Conservation (phyloP, 2,329 filamentous ascomycete genomes). For the Ophiostoma triangulosporum region DNA sequence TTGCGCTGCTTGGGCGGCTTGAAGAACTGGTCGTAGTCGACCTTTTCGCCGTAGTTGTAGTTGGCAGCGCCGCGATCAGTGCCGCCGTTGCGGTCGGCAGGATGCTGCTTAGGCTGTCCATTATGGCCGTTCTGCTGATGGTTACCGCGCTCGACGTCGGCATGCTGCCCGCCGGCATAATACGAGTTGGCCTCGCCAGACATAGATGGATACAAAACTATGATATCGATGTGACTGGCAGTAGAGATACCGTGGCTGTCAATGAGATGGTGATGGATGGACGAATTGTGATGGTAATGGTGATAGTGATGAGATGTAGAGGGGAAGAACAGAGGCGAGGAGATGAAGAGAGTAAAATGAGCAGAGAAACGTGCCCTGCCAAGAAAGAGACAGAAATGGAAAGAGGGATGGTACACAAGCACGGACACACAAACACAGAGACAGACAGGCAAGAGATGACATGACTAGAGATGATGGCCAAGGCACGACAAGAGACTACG, state of each 20-base stretch:
- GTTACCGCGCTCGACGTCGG: neutral
- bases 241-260: neutral
- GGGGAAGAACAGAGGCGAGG: neutral
- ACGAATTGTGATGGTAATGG: neutral
- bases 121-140: neutral
- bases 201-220: neutral
- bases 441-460: neutral
- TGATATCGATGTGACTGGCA: neutral
- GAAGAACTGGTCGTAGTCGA: conserved; percentile 65
- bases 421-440: neutral
- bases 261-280: too few relatives aligned
- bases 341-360: neutral
- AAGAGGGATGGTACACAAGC: neutral
- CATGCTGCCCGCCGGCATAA: conserved; percentile 5
- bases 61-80: neutral
- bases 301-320: neutral
- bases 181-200: conserved; percentile 10
- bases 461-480: neutral
- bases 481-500: neutral
- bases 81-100: neutral
- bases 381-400: neutral
- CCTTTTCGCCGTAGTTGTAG: neutral
- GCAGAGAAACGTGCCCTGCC: neutral
- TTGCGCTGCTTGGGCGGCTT: conserved; percentile 63
- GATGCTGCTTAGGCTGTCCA: neutral